Evolutionary conservation across 2,329 filamentous ascomycete species (phyloP).

Genomic region (Myotisia sp.): DNA sequence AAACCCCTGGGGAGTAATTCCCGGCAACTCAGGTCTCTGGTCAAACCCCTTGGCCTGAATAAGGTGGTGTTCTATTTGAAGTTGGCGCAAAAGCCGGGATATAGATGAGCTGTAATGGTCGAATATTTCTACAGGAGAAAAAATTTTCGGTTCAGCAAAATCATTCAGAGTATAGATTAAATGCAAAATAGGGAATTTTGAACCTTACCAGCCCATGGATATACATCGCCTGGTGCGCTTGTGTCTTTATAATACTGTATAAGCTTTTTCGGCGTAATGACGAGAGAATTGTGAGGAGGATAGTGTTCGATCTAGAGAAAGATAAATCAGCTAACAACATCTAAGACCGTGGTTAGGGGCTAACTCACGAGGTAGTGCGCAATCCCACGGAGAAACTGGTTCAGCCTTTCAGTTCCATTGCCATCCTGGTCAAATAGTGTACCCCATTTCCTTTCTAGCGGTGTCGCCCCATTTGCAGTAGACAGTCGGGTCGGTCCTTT

Average conservation of each 20-base stretch:
- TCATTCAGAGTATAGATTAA: constrained; percentile 2
- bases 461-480: constrained; percentile 38
- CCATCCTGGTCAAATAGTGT: constrained; percentile 55
- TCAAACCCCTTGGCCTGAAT: constrained; percentile 41
- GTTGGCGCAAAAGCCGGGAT: constrained; percentile 43
- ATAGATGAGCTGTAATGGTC: constrained; percentile 40
- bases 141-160: not conserved
- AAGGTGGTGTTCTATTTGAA: constrained; percentile 48
- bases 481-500: constrained; percentile 26
- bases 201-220: constrained; percentile 51
- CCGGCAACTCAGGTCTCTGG: constrained; percentile 46
- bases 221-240: constrained; percentile 48
- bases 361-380: constrained; percentile 55
- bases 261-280: constrained; percentile 64
- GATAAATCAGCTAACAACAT: too few relatives aligned
- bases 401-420: constrained; percentile 51
- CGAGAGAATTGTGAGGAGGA: constrained; percentile 51
- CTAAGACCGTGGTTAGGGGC: not conserved
- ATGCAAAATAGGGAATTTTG: not conserved
- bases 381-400: constrained; percentile 58
- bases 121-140: constrained; percentile 36
- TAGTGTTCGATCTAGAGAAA: constrained; percentile 52
- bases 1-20: constrained; percentile 54
- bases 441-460: constrained; percentile 62
- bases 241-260: constrained; percentile 57